Evolutionary conservation across 805 yeast species (phyloP), one percentile per base, ranked within the genome.

Genomic region (Ogataea degrootiae): DNA sequence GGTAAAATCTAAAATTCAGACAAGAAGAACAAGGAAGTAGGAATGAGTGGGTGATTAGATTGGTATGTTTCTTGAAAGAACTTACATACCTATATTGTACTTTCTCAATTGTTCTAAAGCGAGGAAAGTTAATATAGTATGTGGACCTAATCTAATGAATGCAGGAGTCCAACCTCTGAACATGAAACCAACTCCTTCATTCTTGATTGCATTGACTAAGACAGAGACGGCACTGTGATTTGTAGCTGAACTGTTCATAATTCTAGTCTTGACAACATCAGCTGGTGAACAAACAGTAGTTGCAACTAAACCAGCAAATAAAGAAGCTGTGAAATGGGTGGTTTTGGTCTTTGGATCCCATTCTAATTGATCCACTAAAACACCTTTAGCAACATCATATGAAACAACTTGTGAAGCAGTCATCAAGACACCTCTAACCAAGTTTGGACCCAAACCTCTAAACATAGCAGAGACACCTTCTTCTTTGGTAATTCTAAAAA

Each of bases 201-300:
- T 68, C 52, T 73, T 75, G 17, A 88, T 73, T 0, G 92, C 87
- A 6, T 65, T 62, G 1, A 55, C 54, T 50, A 87, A 63, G 39
- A 85, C 80, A 2, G 63, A 50, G 3, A 77, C 41, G 2, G 88
- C 83, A 51, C 77, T 68, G 44, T 71, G 71, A 50, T 73, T 71
- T 2, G 69, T 41, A 2, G 71, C 73, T 46, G 76, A 72, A 37
- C 76, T 77, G 66, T 86, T 84, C 96, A 88, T 88, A 49, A 88
- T 85, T 60, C 95, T 73, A 2, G 96, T 89, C 66, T 89, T 89
- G 42, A 88, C 82, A 3, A 88, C 96, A 66, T 88, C 96, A 9
- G 91, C 96, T 1, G 96, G 96, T 1, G 96, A 87, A 63, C 96
- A 89, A 17, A 88, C 85, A 0, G 96, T 89, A 0, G 96, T 88